Conservation (phyloP, 768 basidiomycete genomes). For the Hortiboletus flavorubellus region DNA sequence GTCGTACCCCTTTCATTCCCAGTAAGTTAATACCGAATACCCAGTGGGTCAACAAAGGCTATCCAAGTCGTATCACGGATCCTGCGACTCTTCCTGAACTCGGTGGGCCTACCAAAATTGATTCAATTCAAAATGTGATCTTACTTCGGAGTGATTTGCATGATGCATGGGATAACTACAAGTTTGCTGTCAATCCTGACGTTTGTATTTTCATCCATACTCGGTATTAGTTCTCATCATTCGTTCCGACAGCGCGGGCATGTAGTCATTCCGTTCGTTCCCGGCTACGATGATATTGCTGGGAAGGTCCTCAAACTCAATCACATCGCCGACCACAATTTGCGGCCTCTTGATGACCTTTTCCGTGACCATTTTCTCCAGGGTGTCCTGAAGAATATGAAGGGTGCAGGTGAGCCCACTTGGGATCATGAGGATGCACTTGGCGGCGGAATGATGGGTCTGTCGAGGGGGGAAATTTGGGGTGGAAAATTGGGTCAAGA, state of each 20-base stretch:
- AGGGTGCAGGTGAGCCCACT: slow-evolving; percentile 29
- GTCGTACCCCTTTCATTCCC: neutral
- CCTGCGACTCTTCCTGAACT: slow-evolving; percentile 1
- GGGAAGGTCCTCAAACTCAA: slow-evolving; percentile 14
- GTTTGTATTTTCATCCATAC: slow-evolving; percentile 9
- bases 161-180: slow-evolving; percentile 24
- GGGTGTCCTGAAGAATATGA: slow-evolving; percentile 34
- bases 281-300: neutral
- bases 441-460: neutral
- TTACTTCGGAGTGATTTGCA: slow-evolving; percentile 26
- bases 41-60: slow-evolving; percentile 21
- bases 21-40: slow-evolving; percentile 8
- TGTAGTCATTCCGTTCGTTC: neutral
- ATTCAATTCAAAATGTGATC: slow-evolving; percentile 29
- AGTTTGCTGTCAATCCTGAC: slow-evolving; percentile 27
- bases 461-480: neutral
- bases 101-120: slow-evolving; percentile 19
- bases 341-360: slow-evolving; percentile 33
- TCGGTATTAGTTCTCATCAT: neutral
- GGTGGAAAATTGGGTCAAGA: neutral
- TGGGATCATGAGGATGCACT: slow-evolving; percentile 18
- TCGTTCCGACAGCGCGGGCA: neutral
- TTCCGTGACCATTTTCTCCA: slow-evolving; percentile 34
- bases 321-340: slow-evolving; percentile 28
- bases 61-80: slow-evolving; percentile 17